Conservation (phyloP, 2,329 filamentous ascomycete genomes). For the Alternaria angustiovoidea region DNA sequence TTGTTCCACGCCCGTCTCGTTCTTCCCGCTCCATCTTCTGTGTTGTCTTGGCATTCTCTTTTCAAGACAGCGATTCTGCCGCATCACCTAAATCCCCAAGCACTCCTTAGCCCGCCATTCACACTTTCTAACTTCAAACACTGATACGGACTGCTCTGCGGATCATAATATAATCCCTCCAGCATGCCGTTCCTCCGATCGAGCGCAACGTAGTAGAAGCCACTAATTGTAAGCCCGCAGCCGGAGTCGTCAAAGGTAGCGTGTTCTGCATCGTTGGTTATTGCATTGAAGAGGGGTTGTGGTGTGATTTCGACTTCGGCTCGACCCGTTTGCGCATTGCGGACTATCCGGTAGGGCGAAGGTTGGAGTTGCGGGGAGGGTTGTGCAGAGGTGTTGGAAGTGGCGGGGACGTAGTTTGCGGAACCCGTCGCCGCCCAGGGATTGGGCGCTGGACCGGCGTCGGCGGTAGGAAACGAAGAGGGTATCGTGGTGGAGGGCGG, state of each 20-base stretch:
- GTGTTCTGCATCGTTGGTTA: slow-evolving; percentile 29
- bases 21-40: background rate
- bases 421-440: slow-evolving; percentile 2
- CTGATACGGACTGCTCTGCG: slow-evolving; percentile 63
- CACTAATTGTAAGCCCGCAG: slow-evolving; percentile 61
- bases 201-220: slow-evolving; percentile 64
- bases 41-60: background rate
- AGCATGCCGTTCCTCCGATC: slow-evolving; percentile 56
- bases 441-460: slow-evolving; percentile 6
- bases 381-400: background rate
- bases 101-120: slow-evolving; percentile 45
- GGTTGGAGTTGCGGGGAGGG: slow-evolving; percentile 12
- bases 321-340: slow-evolving; percentile 21
- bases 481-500: slow-evolving; percentile 14
- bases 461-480: slow-evolving; percentile 5
- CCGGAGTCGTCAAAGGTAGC: slow-evolving; percentile 44
- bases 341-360: slow-evolving; percentile 28
- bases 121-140: slow-evolving; percentile 56
- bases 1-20: background rate
- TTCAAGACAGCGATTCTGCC: background rate
- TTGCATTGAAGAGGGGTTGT: slow-evolving; percentile 6
- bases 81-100: slow-evolving; percentile 48
- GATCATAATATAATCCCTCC: slow-evolving; percentile 64
- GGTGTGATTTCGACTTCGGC: slow-evolving; percentile 24
- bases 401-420: slow-evolving; percentile 1